Conservation (phyloP, 2,329 filamentous ascomycete species). For the Mycosphaerella arachidis region DNA sequence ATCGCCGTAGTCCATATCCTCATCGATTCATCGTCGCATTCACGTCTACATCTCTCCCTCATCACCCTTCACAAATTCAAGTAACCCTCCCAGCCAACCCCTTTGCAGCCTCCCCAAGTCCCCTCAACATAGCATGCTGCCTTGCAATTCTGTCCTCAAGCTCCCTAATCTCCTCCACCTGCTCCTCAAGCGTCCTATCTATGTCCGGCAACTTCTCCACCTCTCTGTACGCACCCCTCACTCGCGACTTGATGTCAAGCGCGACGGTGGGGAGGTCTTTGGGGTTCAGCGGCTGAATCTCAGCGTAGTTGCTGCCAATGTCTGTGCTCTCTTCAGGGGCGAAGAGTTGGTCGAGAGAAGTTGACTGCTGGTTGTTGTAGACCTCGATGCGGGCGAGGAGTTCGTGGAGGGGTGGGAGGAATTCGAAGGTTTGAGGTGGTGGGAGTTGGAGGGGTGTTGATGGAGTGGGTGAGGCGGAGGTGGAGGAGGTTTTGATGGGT, state of each 20-base stretch:
- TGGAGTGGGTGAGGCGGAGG: conserved; percentile 20
- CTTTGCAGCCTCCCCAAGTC: conserved; percentile 41
- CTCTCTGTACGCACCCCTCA: conserved; percentile 64
- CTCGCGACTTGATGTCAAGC: conserved; percentile 65
- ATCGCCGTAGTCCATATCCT: not conserved
- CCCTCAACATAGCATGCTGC: conserved; percentile 57
- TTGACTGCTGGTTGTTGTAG: conserved; percentile 10
- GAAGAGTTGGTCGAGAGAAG: conserved; percentile 2
- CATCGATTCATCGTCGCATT: too few species aligned
- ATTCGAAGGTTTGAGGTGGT: conserved; percentile 77
- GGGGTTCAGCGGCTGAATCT: conserved; percentile 47
- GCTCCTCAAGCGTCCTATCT: conserved; percentile 60
- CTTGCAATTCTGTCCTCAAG: conserved; percentile 60
- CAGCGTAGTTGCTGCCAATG: conserved; percentile 36
- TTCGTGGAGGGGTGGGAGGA: conserved; percentile 73
- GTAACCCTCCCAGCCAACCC: conserved; percentile 9
- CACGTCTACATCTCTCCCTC: too few species aligned
- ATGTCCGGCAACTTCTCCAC: conserved; percentile 67
- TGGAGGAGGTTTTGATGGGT: conserved; percentile 21
- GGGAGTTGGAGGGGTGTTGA: conserved; percentile 49
- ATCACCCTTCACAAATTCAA: not conserved
- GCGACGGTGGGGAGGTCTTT: conserved; percentile 79
- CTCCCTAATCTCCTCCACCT: conserved; percentile 64
- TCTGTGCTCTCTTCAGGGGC: conserved; percentile 7
- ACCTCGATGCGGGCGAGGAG: conserved; percentile 65